Evolutionary conservation across 78 protist genomes (phyloP).

Genomic region (Protostelium mycophagum): DNA sequence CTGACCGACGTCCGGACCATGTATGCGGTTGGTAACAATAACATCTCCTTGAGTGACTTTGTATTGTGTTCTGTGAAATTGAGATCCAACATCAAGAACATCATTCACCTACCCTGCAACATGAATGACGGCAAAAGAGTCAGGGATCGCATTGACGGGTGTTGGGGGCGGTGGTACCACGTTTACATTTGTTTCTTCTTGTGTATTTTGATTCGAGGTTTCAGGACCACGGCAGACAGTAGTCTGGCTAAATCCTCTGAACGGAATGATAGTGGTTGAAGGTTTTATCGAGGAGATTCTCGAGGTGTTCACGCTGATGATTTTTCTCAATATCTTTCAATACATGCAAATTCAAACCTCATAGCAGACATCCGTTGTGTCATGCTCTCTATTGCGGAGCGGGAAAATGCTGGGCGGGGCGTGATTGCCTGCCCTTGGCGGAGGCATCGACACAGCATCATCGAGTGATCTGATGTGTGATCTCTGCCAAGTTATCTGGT

Average conservation of each 20-base stretch:
- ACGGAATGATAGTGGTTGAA: neutral
- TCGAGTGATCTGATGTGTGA: neutral
- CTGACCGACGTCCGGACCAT: slow-evolving; percentile 26
- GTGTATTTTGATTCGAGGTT: neutral
- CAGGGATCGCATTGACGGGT: neutral
- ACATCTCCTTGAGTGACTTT: slow-evolving; percentile 61
- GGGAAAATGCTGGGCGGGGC: neutral
- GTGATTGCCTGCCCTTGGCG: neutral
- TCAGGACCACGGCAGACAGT: neutral
- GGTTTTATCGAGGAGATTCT: neutral
- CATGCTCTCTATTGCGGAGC: no score
- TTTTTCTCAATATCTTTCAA: neutral
- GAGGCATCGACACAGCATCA: neutral
- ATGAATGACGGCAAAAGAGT: slow-evolving; percentile 58
- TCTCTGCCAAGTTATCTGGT: neutral
- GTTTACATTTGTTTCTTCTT: neutral
- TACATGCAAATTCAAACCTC: neutral
- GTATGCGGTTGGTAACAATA: slow-evolving; percentile 34
- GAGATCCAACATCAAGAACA: neutral
- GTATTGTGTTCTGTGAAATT: slow-evolving; percentile 12
- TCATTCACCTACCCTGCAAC: slow-evolving; percentile 9
- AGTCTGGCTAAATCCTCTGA: neutral
- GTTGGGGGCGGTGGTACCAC: neutral
- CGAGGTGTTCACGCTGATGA: neutral
- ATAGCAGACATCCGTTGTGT: neutral